A percentile compares a stretch with the other conserved stretches of the same genome.
Evolutionary conservation across 495 filamentous ascomycete species (phyloP).

Genomic region (Penicillium salamii): DNA sequence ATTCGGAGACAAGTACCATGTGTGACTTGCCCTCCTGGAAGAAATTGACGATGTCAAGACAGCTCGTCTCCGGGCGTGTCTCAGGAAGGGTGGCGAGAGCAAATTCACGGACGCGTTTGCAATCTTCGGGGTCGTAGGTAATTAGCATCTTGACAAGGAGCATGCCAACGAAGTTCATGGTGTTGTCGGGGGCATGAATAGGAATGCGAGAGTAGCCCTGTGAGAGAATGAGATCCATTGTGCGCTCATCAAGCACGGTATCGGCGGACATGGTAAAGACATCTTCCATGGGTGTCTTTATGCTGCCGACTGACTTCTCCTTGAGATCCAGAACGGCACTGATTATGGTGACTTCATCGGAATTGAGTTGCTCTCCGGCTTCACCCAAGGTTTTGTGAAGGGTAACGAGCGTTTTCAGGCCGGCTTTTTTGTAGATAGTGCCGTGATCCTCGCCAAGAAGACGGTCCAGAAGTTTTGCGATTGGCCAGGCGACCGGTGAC

Average conservation of each 20-base stretch:
- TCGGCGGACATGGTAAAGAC: slow-evolving; percentile 94
- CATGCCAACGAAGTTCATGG: slow-evolving; percentile 91
- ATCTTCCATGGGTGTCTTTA: slow-evolving; percentile 98
- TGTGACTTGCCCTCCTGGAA: slow-evolving; percentile 99
- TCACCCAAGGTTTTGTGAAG: slow-evolving; percentile 88
- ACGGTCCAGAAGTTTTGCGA: slow-evolving; percentile 84
- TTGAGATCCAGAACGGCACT: slow-evolving; percentile 94
- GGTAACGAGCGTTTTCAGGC: slow-evolving; percentile 85
- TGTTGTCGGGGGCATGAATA: slow-evolving; percentile 82
- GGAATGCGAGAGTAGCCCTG: slow-evolving; percentile 95
- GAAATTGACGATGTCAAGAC: slow-evolving; percentile 97
- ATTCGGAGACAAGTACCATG: slow-evolving; percentile 94
- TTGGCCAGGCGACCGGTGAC: slow-evolving; percentile 82
- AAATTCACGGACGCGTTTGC: slow-evolving; percentile 80
- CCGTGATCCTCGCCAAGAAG: slow-evolving; percentile 90
- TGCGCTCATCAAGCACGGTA: slow-evolving; percentile 83
- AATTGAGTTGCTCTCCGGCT: slow-evolving; percentile 83
- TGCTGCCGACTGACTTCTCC: slow-evolving; percentile 87
- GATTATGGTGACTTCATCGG: slow-evolving; percentile 98
- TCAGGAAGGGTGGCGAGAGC: slow-evolving; percentile 91
- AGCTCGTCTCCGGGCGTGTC: slow-evolving; percentile 91
- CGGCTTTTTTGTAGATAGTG: slow-evolving; percentile 93
- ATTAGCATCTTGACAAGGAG: slow-evolving; percentile 96
- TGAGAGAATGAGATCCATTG: slow-evolving; percentile 88
- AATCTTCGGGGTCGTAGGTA: slow-evolving; percentile 95